Base-by-base conservation (phyloP, 2,329 filamentous ascomycete species). In the Reticulascus tulasneorum region DNA sequence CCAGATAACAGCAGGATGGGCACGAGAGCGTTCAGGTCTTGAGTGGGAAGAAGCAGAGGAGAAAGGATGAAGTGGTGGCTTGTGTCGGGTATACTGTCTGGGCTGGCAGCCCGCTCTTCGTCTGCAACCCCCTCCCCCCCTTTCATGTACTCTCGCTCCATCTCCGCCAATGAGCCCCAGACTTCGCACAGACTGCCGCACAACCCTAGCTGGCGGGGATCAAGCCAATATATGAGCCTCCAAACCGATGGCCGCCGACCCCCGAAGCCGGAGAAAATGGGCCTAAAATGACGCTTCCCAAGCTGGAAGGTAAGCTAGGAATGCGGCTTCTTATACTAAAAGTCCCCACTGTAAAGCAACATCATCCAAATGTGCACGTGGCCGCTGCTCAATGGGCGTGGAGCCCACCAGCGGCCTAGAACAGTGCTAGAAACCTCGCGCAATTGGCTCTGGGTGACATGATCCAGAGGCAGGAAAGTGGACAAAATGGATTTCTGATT, bases 151-250 rank as follows among this genome's bases (percentile, higher is more conserved):
- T 42, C 29, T 37, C 30, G 42, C 27, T 29, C 20, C 26, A 26
- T 32, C 37, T 41, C 43, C 43, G 40, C 43, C 43, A 47, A 37
- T 45, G 41, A 44, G 31, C 29, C 33, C 31, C 38, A 35, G 40
- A 28, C 44, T 36, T 30, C 45, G 44, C 45, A 47, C 44, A 42
- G 45, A 46, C 44, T 47, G 37, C 44, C 45, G 45, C 40, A 36
- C 40, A 46, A 45, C 43, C 43, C 45, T 47, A 40, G 37, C 34
- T 16, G 33, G 28, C 22, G 32, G 36, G 27, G 20, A 24, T 36
- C 31, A 29, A 33, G 37, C 28, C 35, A 29, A 35, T 17, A 31
- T 29, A 21, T 31, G 36, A 42, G 39, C 36, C 39, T 39, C 36
- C 23, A 28, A 35, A 30, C n/a, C 27, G 22, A 21, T 25, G 13